phyloP scores from a whole-genome alignment of 31 red algal species.

The Asparagopsis taxiformis region DNA sequence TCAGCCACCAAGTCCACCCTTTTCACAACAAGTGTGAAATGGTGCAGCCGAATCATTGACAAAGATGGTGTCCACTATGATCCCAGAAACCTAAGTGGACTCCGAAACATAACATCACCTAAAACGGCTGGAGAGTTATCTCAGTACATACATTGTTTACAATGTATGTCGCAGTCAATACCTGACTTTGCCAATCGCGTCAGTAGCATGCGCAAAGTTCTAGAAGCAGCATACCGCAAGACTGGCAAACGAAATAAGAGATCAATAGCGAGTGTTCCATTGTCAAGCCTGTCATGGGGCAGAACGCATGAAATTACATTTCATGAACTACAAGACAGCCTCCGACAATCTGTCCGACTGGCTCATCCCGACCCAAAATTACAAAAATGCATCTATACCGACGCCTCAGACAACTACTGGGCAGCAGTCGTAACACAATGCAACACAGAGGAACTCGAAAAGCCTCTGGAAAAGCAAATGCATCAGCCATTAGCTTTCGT shows the following conservation, averaged over 20 bases:
- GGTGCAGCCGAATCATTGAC: slow-evolving; percentile 1
- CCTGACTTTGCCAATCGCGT: too few species aligned
- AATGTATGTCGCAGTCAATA: slow-evolving; percentile 5
- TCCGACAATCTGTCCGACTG: slow-evolving; percentile 4
- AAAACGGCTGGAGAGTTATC: slow-evolving; percentile 6
- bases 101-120: background rate
- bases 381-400: slow-evolving; percentile 3
- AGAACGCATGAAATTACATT: slow-evolving; percentile 1
- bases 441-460: background rate
- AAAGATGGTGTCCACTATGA: background rate
- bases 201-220: background rate
- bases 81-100: background rate
- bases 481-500: slow-evolving; percentile 23
- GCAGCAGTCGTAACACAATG: slow-evolving; percentile 24
- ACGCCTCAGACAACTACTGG: too few species aligned
- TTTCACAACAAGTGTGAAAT: too few species aligned
- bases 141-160: too few species aligned
- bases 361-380: slow-evolving; percentile 1
- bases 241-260: background rate
- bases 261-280: background rate
- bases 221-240: slow-evolving; percentile 11
- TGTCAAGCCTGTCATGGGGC: slow-evolving; percentile 6
- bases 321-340: too few species aligned
- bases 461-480: background rate
- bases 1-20: too few species aligned